A percentile compares a stretch with the other conserved stretches of the same genome.
phyloP scores from a whole-genome alignment of 495 filamentous ascomycete species.

The Usnea hakonensis region DNA sequence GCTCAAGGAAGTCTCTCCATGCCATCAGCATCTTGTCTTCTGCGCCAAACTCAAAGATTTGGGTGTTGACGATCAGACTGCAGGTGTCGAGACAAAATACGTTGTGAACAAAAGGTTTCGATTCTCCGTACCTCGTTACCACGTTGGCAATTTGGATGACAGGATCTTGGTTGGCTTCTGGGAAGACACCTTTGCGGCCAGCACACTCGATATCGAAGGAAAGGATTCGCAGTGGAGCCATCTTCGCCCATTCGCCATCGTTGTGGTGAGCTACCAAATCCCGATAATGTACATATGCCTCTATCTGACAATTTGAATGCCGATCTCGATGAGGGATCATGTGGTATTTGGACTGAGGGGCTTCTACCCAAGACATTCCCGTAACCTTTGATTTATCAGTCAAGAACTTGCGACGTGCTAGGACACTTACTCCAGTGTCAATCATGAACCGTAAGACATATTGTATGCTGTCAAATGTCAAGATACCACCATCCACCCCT shows the following conservation, averaged over 20 bases:
- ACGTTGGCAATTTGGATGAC: constrained; percentile 98
- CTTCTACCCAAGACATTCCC: constrained; percentile 98
- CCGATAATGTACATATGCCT: constrained; percentile 71
- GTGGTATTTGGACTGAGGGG: constrained; percentile 61
- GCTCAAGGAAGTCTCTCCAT: constrained; percentile 84
- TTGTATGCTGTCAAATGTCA: constrained; percentile 91
- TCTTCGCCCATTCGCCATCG: constrained; percentile 96
- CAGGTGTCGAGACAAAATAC: constrained; percentile 91
- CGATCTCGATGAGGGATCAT: constrained; percentile 51
- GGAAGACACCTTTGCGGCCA: constrained; percentile 94
- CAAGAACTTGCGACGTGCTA: neutral
- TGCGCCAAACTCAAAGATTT: constrained; percentile 71
- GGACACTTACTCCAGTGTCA: constrained; percentile 60
- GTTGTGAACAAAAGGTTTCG: constrained; percentile 91
- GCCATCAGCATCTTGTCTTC: constrained; percentile 81
- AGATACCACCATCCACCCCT: constrained; percentile 53
- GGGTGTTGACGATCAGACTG: constrained; percentile 87
- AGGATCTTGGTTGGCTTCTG: constrained; percentile 80
- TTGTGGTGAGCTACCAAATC: constrained; percentile 81
- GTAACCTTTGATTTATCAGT: constrained; percentile 46
- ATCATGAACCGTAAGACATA: constrained; percentile 98
- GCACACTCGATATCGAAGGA: constrained; percentile 99
- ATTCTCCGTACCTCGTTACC: constrained; percentile 92
- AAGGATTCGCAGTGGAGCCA: constrained; percentile 86
- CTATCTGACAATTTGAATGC: constrained; percentile 91